phyloP scores from a whole-genome alignment of 306 rosid genomes.

The Nissolia schottii region DNA sequence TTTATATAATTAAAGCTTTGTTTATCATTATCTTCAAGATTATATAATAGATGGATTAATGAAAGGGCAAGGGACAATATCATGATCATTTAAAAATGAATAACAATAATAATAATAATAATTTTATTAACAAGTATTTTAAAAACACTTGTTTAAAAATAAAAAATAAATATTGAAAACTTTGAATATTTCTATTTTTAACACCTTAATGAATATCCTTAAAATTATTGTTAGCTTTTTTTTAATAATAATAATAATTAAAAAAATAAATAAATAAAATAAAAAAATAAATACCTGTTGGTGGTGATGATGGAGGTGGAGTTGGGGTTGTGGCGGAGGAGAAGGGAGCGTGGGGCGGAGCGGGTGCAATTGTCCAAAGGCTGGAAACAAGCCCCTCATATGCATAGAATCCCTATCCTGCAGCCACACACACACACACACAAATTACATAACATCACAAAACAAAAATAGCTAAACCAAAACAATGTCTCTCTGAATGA shows the following conservation, averaged over 20 bases:
- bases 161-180: no score
- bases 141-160: no score
- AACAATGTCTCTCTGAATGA: background rate
- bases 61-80: background rate
- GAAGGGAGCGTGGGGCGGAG: constrained; percentile 67
- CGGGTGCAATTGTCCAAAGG: constrained; percentile 67
- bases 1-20: background rate
- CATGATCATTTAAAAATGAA: background rate
- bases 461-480: background rate
- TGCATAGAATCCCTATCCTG: constrained; percentile 78
- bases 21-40: background rate
- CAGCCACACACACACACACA: background rate
- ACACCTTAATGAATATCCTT: no score
- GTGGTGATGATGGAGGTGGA: constrained; percentile 32
- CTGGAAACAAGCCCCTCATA: constrained; percentile 57
- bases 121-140: no score
- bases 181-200: no score
- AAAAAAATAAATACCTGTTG: constrained; percentile 82
- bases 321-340: constrained; percentile 41
- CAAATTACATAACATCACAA: background rate
- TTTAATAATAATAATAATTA: background rate
- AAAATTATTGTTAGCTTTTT: no score
- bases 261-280: no score
- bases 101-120: background rate
- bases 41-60: background rate